Evolutionary conservation across 2,329 filamentous ascomycete species (phyloP), one percentile per base, ranked within the genome.

Genomic region (Neopestalotiopsis sp.): DNA sequence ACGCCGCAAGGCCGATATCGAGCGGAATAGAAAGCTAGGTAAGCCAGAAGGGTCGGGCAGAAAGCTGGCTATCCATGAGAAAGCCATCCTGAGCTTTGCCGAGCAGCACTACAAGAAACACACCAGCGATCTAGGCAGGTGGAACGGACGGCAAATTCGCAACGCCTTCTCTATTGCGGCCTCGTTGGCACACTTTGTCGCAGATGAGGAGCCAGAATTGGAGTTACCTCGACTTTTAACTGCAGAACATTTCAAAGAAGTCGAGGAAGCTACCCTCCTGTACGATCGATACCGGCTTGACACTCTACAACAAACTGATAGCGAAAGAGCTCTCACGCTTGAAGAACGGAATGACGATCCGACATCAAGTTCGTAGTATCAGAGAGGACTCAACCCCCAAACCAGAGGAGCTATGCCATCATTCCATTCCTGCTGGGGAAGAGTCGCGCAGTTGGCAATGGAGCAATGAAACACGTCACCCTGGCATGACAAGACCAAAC

Each of bases 231-330:
- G 73, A 0, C 73, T 82, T 1, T 71, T 83, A 2, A 79, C 81
- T n/a, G 76, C 78, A 1, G 67, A 71, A 3, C 71, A 81, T 68
- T 83, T 83, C 32, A 78, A 81, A 63, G 82, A 82, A 75, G 80
- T 83, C 10, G 79, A 82, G 74, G 77, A 82, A 79, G 81, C 81
- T 69, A 83, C 81, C 2, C 77, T 81, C 74, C 81, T 79, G 71
- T 83, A 82, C 69, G 80, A 83, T 20, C 72, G 74, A 34, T 80
- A 83, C 62, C 82, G 82, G 81, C 80, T 78, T 74, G 80, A 81
- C 1, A 38, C 34, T 38, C 34, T 38, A 38, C 6, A 6, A 6
- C 6, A 38, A 10, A 38, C 34, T 10, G 34, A 38, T 7, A 38
- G 34, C 34, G 34, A 38, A 10, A 38, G 34, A 38, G 34, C 34